Base-by-base conservation (phyloP, 1,139 yeast genomes). In the Hyphopichia burtonii region DNA sequence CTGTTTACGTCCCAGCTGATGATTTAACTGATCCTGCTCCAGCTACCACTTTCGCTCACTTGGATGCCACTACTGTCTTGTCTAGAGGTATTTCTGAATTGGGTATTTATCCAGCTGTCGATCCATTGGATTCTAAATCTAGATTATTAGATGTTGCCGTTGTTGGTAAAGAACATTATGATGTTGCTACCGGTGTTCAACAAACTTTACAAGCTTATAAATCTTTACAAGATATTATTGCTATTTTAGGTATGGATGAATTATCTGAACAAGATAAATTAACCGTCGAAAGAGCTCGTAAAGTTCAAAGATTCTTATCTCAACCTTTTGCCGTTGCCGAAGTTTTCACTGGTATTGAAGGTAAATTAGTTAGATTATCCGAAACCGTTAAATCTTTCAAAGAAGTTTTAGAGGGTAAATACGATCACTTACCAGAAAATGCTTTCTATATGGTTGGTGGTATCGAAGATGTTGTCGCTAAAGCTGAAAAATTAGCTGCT, bases 361-460 rank as follows among this genome's bases (percentile, higher is more conserved):
- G 99, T 79, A 88, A 86, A 75, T 86, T 93, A 71, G 99, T 93
- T 55, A 83, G 96, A 78, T 83, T 93, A 73, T 86, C 87, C 80
- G 98, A 93, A 66, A 93, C 99, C 59, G 78, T 93, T 68, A 73
- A 75, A 58, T 91, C 98, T 50, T 93, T 93, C 94, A 89, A 83
- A 81, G 99, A 86, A 63, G 96, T 93, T 61, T 85, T 93, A 67
- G 98, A 83, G 40, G 99, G 99, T 78, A 93, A 93, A 83, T 89
- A 91, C 82, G 99, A 93, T 74, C 83, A 86, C 80, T 85, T 93
- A 68, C 99, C 99, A 71, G 99, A 93, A 81, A 87, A 86, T 69
- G 99, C 99, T 63, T 93, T 93, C 96, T 93, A 93, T 79, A 93
- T 93, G 99, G 98, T 91, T 76, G 99, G 99, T 80, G 96, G 96